A percentile compares a stretch with the other conserved stretches of the same genome.
Evolutionary conservation across 2,329 filamentous ascomycete species (phyloP).

Genomic region (Venturia oleaginea): DNA sequence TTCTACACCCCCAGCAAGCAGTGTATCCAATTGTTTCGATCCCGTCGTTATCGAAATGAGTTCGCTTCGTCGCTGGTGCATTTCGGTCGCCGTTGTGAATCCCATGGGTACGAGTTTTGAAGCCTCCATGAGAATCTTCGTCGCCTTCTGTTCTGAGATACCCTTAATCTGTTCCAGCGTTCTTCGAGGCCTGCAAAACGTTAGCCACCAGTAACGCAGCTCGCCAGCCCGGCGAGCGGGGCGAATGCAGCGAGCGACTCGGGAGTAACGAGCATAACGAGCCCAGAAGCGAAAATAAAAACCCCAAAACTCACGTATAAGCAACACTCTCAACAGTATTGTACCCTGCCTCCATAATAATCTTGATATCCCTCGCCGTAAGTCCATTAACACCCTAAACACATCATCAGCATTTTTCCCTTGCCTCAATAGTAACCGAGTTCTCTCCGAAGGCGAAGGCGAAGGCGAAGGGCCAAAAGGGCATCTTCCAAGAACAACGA

Average conservation of each 20-base stretch:
- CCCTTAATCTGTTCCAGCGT: constrained; percentile 92
- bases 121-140: constrained; percentile 82
- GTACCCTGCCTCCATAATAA: constrained; percentile 83
- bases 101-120: constrained; percentile 97
- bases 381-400: constrained; percentile 72
- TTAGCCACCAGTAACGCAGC: not conserved
- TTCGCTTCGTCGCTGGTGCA: constrained; percentile 94
- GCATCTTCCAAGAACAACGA: not conserved
- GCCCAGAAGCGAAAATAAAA: not conserved
- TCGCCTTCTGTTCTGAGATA: constrained; percentile 93
- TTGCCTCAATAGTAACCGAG: too few species aligned
- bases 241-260: too few species aligned
- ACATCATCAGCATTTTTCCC: not conserved
- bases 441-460: too few species aligned
- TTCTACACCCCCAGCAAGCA: constrained; percentile 89
- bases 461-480: not conserved
- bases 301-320: constrained; percentile 57
- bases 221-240: not conserved
- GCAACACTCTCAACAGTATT: constrained; percentile 94
- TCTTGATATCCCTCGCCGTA: constrained; percentile 90
- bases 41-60: constrained; percentile 97
- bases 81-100: constrained; percentile 97
- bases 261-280: too few species aligned
- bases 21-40: constrained; percentile 91
- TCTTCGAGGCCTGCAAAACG: constrained; percentile 50